Evolutionary conservation across 202 grass and related monocot genomes (phyloP).

Genomic region (Thinopyrum obtusiflorum): DNA sequence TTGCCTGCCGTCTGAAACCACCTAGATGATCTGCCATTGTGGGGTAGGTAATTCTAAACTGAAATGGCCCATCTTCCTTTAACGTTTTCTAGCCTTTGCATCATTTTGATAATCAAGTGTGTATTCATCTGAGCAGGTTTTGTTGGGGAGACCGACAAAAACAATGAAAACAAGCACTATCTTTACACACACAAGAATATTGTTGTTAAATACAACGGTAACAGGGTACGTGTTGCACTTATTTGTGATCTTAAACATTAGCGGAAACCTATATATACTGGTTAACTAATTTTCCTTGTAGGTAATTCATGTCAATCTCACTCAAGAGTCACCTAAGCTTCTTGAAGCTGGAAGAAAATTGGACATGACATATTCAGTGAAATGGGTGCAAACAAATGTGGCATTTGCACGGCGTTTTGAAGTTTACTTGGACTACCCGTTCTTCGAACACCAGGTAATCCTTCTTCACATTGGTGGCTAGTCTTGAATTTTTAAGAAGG

Average conservation of each 20-base stretch:
- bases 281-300: constrained; percentile 32
- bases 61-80: background rate
- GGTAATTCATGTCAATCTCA: constrained; percentile 99
- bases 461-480: background rate
- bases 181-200: constrained; percentile 94
- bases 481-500: background rate
- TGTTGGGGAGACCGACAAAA: constrained; percentile 95
- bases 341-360: constrained; percentile 85
- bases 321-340: constrained; percentile 91
- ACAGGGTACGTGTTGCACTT: constrained; percentile 58
- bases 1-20: constrained; percentile 29
- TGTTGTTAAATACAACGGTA: constrained; percentile 84
- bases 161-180: constrained; percentile 94
- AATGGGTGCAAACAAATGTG: constrained; percentile 83
- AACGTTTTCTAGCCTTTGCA: constrained; percentile 17
- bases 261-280: background rate
- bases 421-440: constrained; percentile 97
- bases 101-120: constrained; percentile 28
- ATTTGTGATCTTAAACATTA: constrained; percentile 21
- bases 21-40: constrained; percentile 94
- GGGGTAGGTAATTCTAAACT: constrained; percentile 64
- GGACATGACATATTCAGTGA: constrained; percentile 92
- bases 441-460: constrained; percentile 97
- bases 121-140: constrained; percentile 60
- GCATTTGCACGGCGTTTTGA: constrained; percentile 91